Percentiles rank a stretch among this genome's conserved stretches.
Evolutionary conservation across 257 asterid genomes (phyloP).

Genomic region (Solanum chilense): DNA sequence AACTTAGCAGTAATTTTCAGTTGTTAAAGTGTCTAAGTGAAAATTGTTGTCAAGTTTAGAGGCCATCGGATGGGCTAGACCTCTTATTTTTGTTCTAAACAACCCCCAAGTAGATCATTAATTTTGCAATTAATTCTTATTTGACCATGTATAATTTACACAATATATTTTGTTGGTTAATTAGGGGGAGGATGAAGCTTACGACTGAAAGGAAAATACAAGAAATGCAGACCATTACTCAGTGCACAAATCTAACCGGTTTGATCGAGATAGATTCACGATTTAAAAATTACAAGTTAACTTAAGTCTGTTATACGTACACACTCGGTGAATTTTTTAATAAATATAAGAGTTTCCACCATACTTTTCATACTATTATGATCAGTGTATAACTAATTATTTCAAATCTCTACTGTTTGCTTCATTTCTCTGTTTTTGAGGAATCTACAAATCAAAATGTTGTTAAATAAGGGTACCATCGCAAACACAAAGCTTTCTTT

Average conservation of each 20-base stretch:
- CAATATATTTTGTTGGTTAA: neutral
- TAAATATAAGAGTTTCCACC: neutral
- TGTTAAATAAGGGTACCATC: neutral
- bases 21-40: no score
- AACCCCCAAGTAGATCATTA: neutral
- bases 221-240: neutral
- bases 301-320: neutral
- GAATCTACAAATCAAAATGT: neutral
- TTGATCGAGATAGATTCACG: neutral
- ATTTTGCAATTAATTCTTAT: neutral
- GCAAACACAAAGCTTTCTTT: neutral
- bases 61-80: no score
- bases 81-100: neutral
- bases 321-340: neutral
- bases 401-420: neutral
- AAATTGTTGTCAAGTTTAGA: no score
- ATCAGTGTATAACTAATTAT: neutral
- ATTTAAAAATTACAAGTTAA: neutral
- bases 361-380: neutral
- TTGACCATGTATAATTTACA: neutral
- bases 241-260: neutral
- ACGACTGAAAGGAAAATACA: neutral
- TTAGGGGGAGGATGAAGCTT: constrained; percentile 40
- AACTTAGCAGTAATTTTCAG: no score
- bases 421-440: neutral